Percentiles rank a stretch among this genome's conserved stretches.
These are phyloP conservation scores for Aspergillus olivimuriae DNA, from an alignment of 495 filamentous ascomycete species.

Conservation along the genomic window DNA sequence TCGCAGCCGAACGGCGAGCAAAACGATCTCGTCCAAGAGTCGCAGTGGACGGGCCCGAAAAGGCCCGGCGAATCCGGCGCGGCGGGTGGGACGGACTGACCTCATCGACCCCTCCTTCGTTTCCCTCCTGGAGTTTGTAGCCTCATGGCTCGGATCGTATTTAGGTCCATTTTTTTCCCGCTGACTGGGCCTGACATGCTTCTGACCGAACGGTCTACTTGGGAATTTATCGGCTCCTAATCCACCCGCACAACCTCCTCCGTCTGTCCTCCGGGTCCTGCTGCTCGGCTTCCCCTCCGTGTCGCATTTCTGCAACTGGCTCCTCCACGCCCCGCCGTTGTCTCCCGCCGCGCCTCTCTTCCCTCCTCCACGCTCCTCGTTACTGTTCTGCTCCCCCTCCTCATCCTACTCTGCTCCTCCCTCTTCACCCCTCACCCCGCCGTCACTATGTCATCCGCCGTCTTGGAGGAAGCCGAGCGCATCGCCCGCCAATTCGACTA, in stretches of 20 bases:
- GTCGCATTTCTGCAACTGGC: background rate
- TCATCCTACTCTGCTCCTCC: slow-evolving; percentile 1
- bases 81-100: slow-evolving; percentile 23
- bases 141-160: too few species aligned
- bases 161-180: slow-evolving; percentile 5
- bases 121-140: too few species aligned
- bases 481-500: slow-evolving; percentile 87
- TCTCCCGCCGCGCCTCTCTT: background rate
- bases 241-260: slow-evolving; percentile 4
- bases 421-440: slow-evolving; percentile 1
- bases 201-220: too few species aligned
- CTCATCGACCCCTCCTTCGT: slow-evolving; percentile 37
- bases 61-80: slow-evolving; percentile 31
- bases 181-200: background rate
- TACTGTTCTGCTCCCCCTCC: slow-evolving; percentile 7
- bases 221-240: background rate
- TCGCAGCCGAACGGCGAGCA: too few species aligned
- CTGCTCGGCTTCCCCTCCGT: slow-evolving; percentile 4
- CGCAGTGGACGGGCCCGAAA: too few species aligned
- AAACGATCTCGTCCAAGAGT: too few species aligned
- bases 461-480: slow-evolving; percentile 67
- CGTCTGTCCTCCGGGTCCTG: slow-evolving; percentile 1
- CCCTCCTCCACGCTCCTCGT: background rate
- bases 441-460: slow-evolving; percentile 35
- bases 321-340: background rate